phyloP scores from a whole-genome alignment of 176 grass and related monocot genomes.

The Hyparrhenia diplandra region DNA sequence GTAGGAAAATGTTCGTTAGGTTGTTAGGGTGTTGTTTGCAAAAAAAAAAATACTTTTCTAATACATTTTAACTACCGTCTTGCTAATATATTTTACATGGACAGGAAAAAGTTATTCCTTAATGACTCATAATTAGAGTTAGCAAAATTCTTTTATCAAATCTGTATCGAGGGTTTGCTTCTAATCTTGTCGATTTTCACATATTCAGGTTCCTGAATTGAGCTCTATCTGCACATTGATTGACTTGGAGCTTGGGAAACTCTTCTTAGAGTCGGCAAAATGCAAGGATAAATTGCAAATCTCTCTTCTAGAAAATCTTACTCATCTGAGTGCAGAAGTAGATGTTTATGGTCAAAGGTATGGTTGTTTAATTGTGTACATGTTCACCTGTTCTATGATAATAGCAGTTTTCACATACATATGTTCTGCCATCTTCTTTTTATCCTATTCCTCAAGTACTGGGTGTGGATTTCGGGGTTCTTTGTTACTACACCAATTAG shows the following conservation, averaged over 20 bases:
- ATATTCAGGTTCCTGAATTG: constrained; percentile 85
- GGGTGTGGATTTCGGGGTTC: not conserved
- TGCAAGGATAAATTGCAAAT: constrained; percentile 70
- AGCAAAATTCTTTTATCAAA: not conserved
- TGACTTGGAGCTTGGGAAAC: constrained; percentile 53
- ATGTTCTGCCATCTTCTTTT: not conserved
- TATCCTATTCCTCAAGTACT: not conserved
- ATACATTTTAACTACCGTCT: not conserved
- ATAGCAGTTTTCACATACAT: not conserved
- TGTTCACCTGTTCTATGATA: not conserved
- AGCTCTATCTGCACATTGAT: constrained; percentile 60
- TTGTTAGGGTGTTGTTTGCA: not conserved
- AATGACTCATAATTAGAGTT: not conserved
- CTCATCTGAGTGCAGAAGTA: constrained; percentile 50
- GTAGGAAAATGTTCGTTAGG: not conserved
- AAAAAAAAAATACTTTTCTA: not conserved
- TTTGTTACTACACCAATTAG: not conserved
- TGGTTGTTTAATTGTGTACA: not conserved
- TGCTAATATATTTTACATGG: not conserved
- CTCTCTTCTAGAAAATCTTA: constrained; percentile 56
- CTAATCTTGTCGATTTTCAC: not conserved
- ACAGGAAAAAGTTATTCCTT: not conserved
- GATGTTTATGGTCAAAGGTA: constrained; percentile 90
- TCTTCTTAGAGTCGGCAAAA: constrained; percentile 59
- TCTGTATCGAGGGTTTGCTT: not conserved